Evolutionary conservation across 257 asterid genomes (phyloP).

Genomic region (Leptodermis oblonga): DNA sequence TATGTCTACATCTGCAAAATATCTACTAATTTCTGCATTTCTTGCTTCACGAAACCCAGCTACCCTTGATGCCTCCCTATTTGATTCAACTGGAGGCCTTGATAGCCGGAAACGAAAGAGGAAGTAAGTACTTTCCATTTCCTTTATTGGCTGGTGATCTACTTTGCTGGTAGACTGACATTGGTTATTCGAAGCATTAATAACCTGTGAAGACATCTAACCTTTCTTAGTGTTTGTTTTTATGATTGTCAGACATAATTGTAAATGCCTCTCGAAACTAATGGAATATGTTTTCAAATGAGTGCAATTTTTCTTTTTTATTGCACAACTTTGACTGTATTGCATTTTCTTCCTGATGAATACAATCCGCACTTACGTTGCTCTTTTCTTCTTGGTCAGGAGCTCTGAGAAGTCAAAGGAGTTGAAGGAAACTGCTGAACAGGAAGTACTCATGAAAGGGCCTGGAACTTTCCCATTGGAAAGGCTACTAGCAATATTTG

Average conservation of each 20-base stretch:
- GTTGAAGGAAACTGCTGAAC: constrained; percentile 75
- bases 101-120: constrained; percentile 67
- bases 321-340: neutral
- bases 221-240: neutral
- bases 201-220: neutral
- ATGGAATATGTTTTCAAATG: neutral
- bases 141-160: neutral
- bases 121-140: constrained; percentile 53
- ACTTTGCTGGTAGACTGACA: neutral
- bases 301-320: too few species aligned
- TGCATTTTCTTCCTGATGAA: neutral
- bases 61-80: constrained; percentile 89
- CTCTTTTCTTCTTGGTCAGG: constrained; percentile 36
- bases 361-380: neutral
- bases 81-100: constrained; percentile 92
- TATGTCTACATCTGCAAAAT: constrained; percentile 84
- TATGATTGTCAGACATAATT: neutral
- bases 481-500: constrained; percentile 81
- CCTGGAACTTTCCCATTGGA: constrained; percentile 95
- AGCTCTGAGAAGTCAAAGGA: constrained; percentile 67
- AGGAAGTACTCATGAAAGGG: constrained; percentile 80
- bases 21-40: constrained; percentile 88
- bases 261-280: neutral
- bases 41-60: constrained; percentile 98
- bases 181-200: neutral